phyloP scores from a whole-genome alignment of 1,284 basidiomycete species.

The Amylostereum chailletii region DNA sequence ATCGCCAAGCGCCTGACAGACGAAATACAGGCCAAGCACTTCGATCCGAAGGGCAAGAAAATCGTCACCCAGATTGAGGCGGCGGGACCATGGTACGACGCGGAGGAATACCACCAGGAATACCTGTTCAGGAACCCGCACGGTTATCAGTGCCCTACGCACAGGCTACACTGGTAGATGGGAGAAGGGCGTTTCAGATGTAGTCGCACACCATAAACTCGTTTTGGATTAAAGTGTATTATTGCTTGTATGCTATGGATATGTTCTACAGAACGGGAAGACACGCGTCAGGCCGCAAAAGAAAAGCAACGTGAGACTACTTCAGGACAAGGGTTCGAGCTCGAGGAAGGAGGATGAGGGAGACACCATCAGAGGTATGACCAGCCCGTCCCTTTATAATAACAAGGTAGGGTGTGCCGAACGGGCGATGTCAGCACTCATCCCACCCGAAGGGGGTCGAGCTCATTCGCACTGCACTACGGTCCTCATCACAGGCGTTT shows the following conservation, averaged over 20 bases:
- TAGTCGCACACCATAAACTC: too few species aligned
- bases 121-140: slow-evolving; percentile 66
- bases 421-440: slow-evolving; percentile 36
- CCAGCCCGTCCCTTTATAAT: slow-evolving; percentile 38
- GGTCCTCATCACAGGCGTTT: slow-evolving; percentile 37
- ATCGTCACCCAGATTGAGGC: slow-evolving; percentile 73
- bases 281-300: too few species aligned
- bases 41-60: slow-evolving; percentile 62
- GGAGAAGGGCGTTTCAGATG: too few species aligned
- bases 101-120: slow-evolving; percentile 82
- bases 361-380: slow-evolving; percentile 33
- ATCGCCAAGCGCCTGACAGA: slow-evolving; percentile 76
- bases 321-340: too few species aligned
- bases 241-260: not conserved
- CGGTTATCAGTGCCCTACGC: slow-evolving; percentile 52
- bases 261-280: not conserved
- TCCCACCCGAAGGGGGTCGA: slow-evolving; percentile 21
- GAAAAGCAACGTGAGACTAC: too few species aligned
- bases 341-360: not conserved
- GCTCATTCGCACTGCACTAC: slow-evolving; percentile 37
- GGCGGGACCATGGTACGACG: slow-evolving; percentile 72
- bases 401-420: slow-evolving; percentile 42
- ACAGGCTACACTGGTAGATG: slow-evolving; percentile 40
- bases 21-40: slow-evolving; percentile 81
- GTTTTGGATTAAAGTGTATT: too few species aligned